These are phyloP conservation scores for Lactarius hengduanensis DNA, from an alignment of 768 basidiomycete genomes.

Conservation along the genomic window DNA sequence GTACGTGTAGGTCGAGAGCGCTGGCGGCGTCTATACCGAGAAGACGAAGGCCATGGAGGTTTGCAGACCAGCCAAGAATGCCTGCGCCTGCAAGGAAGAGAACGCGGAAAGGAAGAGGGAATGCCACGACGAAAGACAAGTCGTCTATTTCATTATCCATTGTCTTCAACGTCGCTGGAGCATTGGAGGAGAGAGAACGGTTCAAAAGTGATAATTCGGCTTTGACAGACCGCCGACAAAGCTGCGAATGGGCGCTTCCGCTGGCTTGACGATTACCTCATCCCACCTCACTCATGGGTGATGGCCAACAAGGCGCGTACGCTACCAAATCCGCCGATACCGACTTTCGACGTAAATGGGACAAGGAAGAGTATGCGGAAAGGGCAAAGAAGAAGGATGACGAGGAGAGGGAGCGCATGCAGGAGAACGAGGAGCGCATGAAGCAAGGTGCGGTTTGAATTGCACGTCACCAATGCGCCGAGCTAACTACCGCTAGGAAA, in stretches of 20 bases:
- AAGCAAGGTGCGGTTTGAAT: slow-evolving; percentile 62
- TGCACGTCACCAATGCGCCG: slow-evolving; percentile 14
- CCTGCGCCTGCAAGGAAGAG: slow-evolving; percentile 76
- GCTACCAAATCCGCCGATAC: slow-evolving; percentile 29
- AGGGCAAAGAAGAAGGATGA: slow-evolving; percentile 44
- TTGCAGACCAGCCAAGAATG: slow-evolving; percentile 88
- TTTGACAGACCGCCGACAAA: too few relatives aligned
- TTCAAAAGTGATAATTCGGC: background rate
- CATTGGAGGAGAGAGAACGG: background rate
- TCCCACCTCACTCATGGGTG: slow-evolving; percentile 22
- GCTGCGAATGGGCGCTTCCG: background rate
- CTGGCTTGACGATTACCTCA: background rate
- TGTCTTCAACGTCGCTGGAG: slow-evolving; percentile 10
- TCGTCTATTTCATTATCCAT: slow-evolving; percentile 38
- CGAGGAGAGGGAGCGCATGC: slow-evolving; percentile 38
- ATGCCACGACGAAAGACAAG: slow-evolving; percentile 50
- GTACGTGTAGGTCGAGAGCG: slow-evolving; percentile 58
- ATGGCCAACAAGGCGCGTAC: slow-evolving; percentile 30
- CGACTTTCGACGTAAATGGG: slow-evolving; percentile 43
- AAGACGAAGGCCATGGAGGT: slow-evolving; percentile 78
- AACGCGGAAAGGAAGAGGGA: slow-evolving; percentile 93
- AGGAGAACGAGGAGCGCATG: slow-evolving; percentile 49
- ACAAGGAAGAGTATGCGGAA: slow-evolving; percentile 46
- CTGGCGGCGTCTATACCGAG: slow-evolving; percentile 71
- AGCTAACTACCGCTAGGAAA: slow-evolving; percentile 56